Evolutionary conservation across 2,329 filamentous ascomycete genomes (phyloP).

Genomic region (Fusarium citri): DNA sequence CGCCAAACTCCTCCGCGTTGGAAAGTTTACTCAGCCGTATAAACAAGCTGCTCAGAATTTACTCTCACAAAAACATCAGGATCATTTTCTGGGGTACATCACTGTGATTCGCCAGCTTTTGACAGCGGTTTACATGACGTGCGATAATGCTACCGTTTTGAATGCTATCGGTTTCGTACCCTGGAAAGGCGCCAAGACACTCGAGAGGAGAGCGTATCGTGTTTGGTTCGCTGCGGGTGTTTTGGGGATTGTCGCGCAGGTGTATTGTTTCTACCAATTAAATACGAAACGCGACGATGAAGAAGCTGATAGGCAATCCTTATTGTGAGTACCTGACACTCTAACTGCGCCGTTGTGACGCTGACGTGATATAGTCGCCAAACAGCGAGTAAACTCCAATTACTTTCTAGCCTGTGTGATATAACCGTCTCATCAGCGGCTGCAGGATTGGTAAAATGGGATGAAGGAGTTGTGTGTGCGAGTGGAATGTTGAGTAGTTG

Average conservation of each 20-base stretch:
- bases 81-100: conserved; percentile 10
- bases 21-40: conserved; percentile 11
- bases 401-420: conserved; percentile 4
- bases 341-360: not conserved
- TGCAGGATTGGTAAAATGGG: conserved; percentile 13
- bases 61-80: not conserved
- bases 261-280: conserved; percentile 23
- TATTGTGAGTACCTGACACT: conserved; percentile 13
- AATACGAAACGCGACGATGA: not conserved
- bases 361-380: conserved; percentile 24
- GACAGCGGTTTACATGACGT: conserved; percentile 14
- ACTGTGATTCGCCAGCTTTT: conserved; percentile 21
- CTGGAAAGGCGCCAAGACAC: conserved; percentile 14
- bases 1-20: conserved; percentile 9
- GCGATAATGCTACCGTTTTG: conserved; percentile 19
- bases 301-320: not conserved
- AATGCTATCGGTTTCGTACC: conserved; percentile 31
- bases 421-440: conserved; percentile 21
- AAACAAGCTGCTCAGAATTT: not conserved
- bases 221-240: conserved; percentile 18
- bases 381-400: conserved; percentile 11
- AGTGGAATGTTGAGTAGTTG: conserved; percentile 23
- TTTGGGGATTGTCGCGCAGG: conserved; percentile 3
- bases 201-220: conserved; percentile 16
- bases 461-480: conserved; percentile 12